These are phyloP conservation scores for Phytophthora nicotianae DNA, from an alignment of 352 stramenopile species.

Conservation along the genomic window DNA sequence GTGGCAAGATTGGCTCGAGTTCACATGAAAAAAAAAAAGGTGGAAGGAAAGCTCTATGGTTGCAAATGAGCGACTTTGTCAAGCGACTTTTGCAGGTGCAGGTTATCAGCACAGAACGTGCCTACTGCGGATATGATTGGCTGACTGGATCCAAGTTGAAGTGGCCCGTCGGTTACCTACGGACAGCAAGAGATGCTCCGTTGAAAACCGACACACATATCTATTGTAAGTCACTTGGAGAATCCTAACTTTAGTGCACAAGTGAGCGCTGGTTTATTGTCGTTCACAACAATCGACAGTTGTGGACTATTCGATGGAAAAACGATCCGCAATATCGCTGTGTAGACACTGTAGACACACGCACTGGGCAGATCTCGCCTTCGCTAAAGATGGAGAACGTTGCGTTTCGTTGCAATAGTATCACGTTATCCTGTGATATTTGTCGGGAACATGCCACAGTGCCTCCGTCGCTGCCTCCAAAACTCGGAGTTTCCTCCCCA, in stretches of 20 bases:
- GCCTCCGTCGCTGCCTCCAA: too few species aligned
- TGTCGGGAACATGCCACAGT: too few species aligned
- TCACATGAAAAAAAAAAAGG: not conserved
- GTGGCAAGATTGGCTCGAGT: constrained; percentile 14
- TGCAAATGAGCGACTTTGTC: not conserved
- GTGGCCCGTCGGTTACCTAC: not conserved
- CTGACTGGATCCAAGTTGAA: constrained; percentile 12
- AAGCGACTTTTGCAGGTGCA: constrained; percentile 3
- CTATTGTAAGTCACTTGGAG: too few species aligned
- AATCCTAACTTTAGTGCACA: too few species aligned
- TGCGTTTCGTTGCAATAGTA: too few species aligned
- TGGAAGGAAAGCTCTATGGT: constrained; percentile 26
- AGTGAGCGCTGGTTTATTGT: too few species aligned
- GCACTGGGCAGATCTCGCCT: too few species aligned
- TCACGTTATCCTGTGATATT: too few species aligned
- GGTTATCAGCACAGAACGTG: constrained; percentile 10
- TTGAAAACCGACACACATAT: constrained; percentile 22
- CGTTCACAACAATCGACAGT: not conserved
- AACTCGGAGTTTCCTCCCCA: too few species aligned
- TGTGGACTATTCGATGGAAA: not conserved
- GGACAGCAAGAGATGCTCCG: not conserved
- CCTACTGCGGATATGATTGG: constrained; percentile 13
- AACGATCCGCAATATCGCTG: not conserved
- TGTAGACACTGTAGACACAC: too few species aligned
- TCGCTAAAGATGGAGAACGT: too few species aligned